Evolutionary conservation across 23 red algal genomes (phyloP).

Genomic region (Cyanidiococcus yangmingshanensis): DNA sequence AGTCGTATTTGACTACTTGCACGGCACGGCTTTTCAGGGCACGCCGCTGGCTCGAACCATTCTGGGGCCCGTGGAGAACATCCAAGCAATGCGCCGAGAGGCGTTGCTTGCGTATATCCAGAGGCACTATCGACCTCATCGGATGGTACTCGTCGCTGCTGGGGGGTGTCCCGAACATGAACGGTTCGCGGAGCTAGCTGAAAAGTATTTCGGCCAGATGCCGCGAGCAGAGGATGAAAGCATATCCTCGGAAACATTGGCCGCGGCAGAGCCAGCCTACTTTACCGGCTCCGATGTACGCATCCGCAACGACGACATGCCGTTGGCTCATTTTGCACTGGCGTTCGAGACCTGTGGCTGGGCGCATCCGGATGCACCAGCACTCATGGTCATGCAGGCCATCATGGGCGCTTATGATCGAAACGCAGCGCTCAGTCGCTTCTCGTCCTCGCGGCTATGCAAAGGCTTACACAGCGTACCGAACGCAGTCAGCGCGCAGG

Average conservation of each 20-base stretch:
- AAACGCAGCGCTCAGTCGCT: conserved; percentile 36
- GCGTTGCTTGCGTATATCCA: conserved; percentile 71
- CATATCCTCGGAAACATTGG: conserved; percentile 44
- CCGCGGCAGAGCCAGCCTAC: conserved; percentile 62
- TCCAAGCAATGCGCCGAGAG: conserved; percentile 58
- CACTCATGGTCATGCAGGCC: conserved; percentile 94
- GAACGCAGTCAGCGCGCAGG: conserved; percentile 27
- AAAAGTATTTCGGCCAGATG: conserved; percentile 79
- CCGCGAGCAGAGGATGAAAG: conserved; percentile 25
- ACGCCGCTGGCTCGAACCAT: conserved; percentile 82
- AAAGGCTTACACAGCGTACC: conserved; percentile 36
- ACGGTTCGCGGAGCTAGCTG: conserved; percentile 52
- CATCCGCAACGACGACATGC: conserved; percentile 84
- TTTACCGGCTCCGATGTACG: conserved; percentile 89
- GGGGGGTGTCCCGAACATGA: conserved; percentile 68
- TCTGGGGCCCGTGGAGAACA: conserved; percentile 79
- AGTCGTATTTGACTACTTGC: conserved; percentile 92
- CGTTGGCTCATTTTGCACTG: conserved; percentile 76
- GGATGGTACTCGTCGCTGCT: conserved; percentile 91
- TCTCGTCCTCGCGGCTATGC: conserved; percentile 43
- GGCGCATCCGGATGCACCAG: conserved; percentile 84
- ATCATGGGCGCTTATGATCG: conserved; percentile 83
- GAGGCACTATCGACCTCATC: conserved; percentile 88
- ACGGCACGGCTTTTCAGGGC: conserved; percentile 81
- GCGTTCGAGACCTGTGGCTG: conserved; percentile 97